These are phyloP conservation scores for Limnomonas spitsbergensis DNA, from an alignment of 139 green algal genomes.

Conservation along the genomic window DNA sequence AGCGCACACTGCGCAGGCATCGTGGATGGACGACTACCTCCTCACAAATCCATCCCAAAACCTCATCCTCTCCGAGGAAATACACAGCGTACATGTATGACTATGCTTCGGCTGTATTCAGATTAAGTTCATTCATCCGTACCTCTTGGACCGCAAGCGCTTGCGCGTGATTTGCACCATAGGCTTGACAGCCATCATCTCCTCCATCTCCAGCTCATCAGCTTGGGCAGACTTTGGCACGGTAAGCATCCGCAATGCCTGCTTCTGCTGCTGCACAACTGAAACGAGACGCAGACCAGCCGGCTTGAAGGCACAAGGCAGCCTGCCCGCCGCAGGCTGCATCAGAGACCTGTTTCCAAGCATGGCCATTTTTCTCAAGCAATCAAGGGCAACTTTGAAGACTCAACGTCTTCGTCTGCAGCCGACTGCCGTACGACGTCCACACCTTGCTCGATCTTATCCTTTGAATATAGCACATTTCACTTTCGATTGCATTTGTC, in stretches of 20 bases:
- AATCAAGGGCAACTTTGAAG: no score
- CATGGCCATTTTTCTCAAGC: not conserved
- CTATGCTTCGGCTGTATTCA: no score
- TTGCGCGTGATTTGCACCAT: not conserved
- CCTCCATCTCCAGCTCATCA: not conserved
- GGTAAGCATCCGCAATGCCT: not conserved
- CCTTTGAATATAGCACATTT: not conserved
- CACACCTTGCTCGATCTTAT: no score
- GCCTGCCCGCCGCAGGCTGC: not conserved
- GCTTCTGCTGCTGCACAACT: not conserved
- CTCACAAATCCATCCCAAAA: no score
- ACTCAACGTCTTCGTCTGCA: no score
- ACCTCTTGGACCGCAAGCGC: conserved; percentile 20
- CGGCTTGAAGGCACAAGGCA: not conserved
- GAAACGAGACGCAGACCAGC: not conserved
- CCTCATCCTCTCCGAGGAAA: no score
- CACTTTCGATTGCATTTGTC: no score
- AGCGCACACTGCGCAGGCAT: no score
- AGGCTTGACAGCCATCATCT: not conserved
- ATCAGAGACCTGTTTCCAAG: not conserved
- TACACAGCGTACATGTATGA: no score
- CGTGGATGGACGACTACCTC: no score
- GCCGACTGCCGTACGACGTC: not conserved
- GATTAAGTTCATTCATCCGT: conserved; percentile 53
- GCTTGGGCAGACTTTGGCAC: not conserved